Base-by-base conservation (phyloP, 2,329 filamentous ascomycete species). In the Ophiocordyceps camponoti-floridani region DNA sequence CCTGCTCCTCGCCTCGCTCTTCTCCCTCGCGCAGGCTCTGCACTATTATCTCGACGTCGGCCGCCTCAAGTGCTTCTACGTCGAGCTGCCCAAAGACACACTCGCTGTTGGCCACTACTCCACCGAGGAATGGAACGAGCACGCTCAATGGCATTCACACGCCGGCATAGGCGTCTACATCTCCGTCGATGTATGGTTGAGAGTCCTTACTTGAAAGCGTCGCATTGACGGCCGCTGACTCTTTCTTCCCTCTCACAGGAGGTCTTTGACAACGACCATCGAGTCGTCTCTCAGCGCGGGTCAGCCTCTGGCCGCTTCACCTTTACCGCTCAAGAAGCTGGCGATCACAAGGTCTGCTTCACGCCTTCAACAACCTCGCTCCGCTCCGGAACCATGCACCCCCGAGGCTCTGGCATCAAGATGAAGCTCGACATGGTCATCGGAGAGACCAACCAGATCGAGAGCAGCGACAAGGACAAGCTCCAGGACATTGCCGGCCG, bases 51-150 rank as follows among this genome's bases (percentile, higher is more conserved):
- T 96, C 62, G 87, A 96, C 61, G 84, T 83, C 56, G 74, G 75
- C 43, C 69, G 76, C 51, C 82, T 85, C 53, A 95, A 93, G 68
- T 98, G 91, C 68, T 98, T 98, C 77, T 94, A 84, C 67, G 91
- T 98, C 69, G 89, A 96, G 65, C 75, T 98, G 47, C 88, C 91
- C 52, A 95, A 96, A 71, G 89, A 94, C 63, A 96, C 91, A 13
- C 69, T 98, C 47, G 89, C 98, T 46, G 88, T 95, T 47, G 91
- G 91, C 53, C 82, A 91, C 66, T 98, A 88, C 71, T 77, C 73
- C 45, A 85, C 86, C 43, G 82, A 91, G 64, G 83, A 93, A 62
- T 91, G 77, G 68, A 80, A 91, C 62, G 75, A 84, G 47, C 67
- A 79, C 52, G 66, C 70, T 52, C 61, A 67, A 44, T 96, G 85